Base-by-base conservation (phyloP, 495 filamentous ascomycete species). In the Usnea hakonensis region DNA sequence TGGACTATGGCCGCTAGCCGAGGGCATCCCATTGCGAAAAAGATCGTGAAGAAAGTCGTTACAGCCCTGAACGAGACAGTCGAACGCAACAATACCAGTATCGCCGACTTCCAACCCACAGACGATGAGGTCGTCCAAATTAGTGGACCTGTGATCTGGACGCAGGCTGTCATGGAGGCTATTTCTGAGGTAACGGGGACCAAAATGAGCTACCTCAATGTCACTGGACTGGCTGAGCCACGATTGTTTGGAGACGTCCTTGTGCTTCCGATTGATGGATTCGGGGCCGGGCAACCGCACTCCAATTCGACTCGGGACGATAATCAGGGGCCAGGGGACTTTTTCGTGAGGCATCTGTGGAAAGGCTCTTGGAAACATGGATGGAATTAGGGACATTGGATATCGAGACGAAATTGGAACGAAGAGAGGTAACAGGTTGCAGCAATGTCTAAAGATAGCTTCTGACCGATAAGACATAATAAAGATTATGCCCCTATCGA, bases 61-160 rank as follows among this genome's bases (percentile, higher is more conserved):
- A 35, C 48, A 26, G 67, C 65, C 23, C 30, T 80, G 16, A 70
- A 72, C 32, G 65, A 73, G 10, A 65, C 75, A 16, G 66, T 73
- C 0, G 17, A 17, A 0, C 19, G 37, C 8, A 66, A 78, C 43
- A 28, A 67, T 1, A 66, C 75, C 1, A 28, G 68, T 0, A 65
- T 80, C 23, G 44, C 57, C 0, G 40, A 71, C 11, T 50, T 65
- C n/a, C 7, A 35, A 7, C 63, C 57, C 17, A 10, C 38, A 4
- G 30, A 60, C n/a, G 73, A 77, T 32, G 57, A 65, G 21, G 75
- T 79, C 8, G 70, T 79, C 4, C 64, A 72, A 36, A 70, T 75
- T 33, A 77, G 72, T 5, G 76, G 76, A 1, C 76, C 76, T 4
- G 72, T 74, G 56, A 70, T 69, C 2, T 77, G 77, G 65, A 78